Percentiles rank a stretch among this genome's conserved stretches.
These are phyloP conservation scores for Auriculariales sp. DNA, from an alignment of 768 basidiomycete genomes.

Conservation along the genomic window DNA sequence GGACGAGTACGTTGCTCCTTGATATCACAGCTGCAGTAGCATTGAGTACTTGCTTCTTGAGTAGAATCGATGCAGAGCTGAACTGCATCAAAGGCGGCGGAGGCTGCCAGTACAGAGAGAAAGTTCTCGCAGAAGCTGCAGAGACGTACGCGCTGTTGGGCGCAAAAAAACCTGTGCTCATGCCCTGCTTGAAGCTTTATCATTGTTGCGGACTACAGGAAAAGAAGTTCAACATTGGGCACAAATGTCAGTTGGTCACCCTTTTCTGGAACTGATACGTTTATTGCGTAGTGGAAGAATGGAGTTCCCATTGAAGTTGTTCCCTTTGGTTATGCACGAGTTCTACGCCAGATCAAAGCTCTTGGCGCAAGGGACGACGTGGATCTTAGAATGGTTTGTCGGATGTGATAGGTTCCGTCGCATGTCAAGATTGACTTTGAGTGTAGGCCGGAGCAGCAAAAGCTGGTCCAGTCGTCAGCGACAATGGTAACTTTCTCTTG, in stretches of 20 bases:
- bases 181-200: conserved; percentile 49
- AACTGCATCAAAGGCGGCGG: conserved; percentile 97
- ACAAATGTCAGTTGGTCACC: conserved; percentile 45
- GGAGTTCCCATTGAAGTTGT: conserved; percentile 96
- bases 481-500: conserved; percentile 96
- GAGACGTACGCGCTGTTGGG: conserved; percentile 38
- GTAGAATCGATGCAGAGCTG: conserved; percentile 68
- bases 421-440: no score
- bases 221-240: conserved; percentile 72
- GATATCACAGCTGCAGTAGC: no score
- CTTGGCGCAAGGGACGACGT: conserved; percentile 14
- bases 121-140: conserved; percentile 93
- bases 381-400: conserved; percentile 10
- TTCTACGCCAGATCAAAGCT: conserved; percentile 52
- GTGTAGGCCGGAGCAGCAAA: no score
- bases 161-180: no score
- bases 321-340: conserved; percentile 87
- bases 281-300: conserved; percentile 45
- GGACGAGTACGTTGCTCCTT: conserved; percentile 65
- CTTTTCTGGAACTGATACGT: not conserved
- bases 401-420: no score
- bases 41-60: no score
- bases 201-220: conserved; percentile 88
- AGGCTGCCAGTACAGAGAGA: conserved; percentile 91
- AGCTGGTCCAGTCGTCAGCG: conserved; percentile 94